phyloP scores from a whole-genome alignment of 2,329 filamentous ascomycete species.

The Neofusicoccum kwambonambiense region DNA sequence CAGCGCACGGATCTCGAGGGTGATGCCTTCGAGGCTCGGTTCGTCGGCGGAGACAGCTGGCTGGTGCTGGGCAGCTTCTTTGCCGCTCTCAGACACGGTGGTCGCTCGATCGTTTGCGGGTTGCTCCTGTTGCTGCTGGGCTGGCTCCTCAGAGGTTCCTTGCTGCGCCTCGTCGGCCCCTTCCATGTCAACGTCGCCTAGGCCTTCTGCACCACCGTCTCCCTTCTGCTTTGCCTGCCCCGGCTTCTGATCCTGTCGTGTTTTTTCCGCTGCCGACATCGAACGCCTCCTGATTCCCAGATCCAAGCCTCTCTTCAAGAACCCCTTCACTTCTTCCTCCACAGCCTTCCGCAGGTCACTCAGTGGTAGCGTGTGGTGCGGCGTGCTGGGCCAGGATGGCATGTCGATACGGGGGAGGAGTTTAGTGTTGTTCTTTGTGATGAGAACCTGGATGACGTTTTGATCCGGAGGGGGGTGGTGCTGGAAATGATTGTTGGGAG shows the following conservation, averaged over 20 bases:
- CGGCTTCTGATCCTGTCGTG: too few relatives aligned
- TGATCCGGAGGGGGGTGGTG: neutral
- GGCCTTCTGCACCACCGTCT: neutral
- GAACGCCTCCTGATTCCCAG: neutral
- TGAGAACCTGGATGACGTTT: conserved; percentile 17
- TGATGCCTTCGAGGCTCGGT: conserved; percentile 15
- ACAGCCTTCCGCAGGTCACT: neutral
- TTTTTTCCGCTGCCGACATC: too few relatives aligned
- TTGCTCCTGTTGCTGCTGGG: neutral
- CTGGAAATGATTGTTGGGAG: neutral
- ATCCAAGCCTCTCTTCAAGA: conserved; percentile 3
- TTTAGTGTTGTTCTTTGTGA: conserved; percentile 11
- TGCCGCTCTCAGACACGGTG: too few relatives aligned
- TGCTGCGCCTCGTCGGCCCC: too few relatives aligned
- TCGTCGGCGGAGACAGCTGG: neutral
- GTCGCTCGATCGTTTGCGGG: too few relatives aligned
- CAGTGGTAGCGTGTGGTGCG: conserved; percentile 13
- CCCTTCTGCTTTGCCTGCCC: too few relatives aligned
- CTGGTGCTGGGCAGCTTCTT: neutral
- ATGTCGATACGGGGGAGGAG: conserved; percentile 16
- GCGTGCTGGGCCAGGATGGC: conserved; percentile 10
- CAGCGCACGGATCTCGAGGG: conserved; percentile 27
- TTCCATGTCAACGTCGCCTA: neutral
- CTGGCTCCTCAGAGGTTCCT: too few relatives aligned
- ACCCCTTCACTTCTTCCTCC: neutral